Evolutionary conservation across 2,329 filamentous ascomycete species (phyloP), one percentile per base, ranked within the genome.

Genomic region (Clonostachys rosea): DNA sequence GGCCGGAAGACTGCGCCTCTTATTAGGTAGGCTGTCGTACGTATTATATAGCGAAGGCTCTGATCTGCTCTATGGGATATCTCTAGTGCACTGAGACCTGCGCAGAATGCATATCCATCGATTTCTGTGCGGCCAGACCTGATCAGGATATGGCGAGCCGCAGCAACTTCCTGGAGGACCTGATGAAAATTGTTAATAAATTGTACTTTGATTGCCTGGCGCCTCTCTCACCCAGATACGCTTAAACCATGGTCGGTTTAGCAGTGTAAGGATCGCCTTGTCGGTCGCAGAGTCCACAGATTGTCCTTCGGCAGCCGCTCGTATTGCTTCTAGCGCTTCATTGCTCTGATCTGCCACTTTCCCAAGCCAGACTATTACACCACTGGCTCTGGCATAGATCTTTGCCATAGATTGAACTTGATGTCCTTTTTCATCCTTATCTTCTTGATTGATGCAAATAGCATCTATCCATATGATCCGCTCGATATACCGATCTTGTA

Each of bases 101-200:
- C 36, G 37, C 43, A 49, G 36, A 49, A 50, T 7, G 47, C 47
- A 14, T 41, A 49, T 34, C 49, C 49, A 36, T 50, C 47, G 18
- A 50, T 47, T 9, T 39, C 45, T 9, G 12, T 34, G 9, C 41
- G 42, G 10, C 47, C 47, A 10, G 47, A 50, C 40, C 33, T 42
- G 9, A 50, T 47, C 14, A 50, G 12, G 30, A 50, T 47, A 12
- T 49, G 47, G 5, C 47, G 49, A 40, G 49, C 49, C 16, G 49
- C 49, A 12, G 49, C 49, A 20, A 49, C 44, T n/a, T 50, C 49
- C 40, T 50, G 49, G 17, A 50, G 47, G 1, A 50, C 43, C 49
- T 47, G 35, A 24, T 24, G 24, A 24, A 8, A 24, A 24, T 41
- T 34, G 33, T 47, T n/a, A 47, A 24, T 16, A 44, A 24, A 24